Base-by-base conservation (phyloP, 441 rosid genomes). In the Erodium moschatum region DNA sequence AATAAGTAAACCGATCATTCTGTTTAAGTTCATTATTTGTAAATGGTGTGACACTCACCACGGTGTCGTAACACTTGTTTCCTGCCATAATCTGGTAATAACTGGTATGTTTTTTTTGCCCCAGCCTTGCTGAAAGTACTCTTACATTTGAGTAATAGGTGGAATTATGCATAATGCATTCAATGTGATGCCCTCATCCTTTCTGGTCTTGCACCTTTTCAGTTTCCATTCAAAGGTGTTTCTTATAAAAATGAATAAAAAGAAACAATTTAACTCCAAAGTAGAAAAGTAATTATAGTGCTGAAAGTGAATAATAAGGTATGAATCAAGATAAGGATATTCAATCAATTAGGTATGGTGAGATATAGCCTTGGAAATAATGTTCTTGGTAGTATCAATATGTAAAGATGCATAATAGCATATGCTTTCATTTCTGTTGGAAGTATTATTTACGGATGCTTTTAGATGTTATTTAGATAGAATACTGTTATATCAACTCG, bases 341-440 rank as follows among this genome's bases (percentile, higher is more conserved):
- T 19, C 63, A 19, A 58, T 15, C 29, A 20, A 20, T 58, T 20
- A 58, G 63, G 63, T 8, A 58, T 58, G 18, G 18, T 27, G 31
- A 61, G 29, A 63, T 29, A 63, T 29, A 63, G 31, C 66, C 66
- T 24, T 29, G 42, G 42, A 63, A 63, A 63, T 18, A 63, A 13
- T 63, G 11, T 27, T 63, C 19, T 29, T 13, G n/a, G 18, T 29
- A 42, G 13, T 62, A 63, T 63, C 10, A 63, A 61, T 61, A 61
- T 61, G 15, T 61, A 24, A 21, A 9, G 13, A 16, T 20, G 56
- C 56, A 50, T 50, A 61, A 1, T 27, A 21, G 40, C 42, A 24
- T 61, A 6, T 63, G 66, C 66, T 63, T 63, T 29, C 66, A 63
- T 29, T 24, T 63, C 2, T 19, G 5, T 5, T 63, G 5, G 42